Conservation (phyloP, 345 rosid genomes). For the Dovyalis caffra region DNA sequence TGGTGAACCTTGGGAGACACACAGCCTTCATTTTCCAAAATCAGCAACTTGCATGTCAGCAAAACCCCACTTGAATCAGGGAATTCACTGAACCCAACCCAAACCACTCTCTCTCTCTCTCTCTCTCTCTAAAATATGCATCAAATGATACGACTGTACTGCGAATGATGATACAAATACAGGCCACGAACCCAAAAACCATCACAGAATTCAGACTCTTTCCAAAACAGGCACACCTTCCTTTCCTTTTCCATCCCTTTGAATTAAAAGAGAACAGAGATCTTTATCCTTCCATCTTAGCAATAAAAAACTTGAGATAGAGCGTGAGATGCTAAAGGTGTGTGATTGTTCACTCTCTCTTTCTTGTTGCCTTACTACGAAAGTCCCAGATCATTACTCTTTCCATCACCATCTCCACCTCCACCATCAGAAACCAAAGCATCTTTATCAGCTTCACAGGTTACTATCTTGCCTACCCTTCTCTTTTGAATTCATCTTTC, state of each 20-base stretch:
- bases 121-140: too few species aligned
- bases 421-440: not conserved
- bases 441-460: not conserved
- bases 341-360: not conserved
- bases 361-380: not conserved
- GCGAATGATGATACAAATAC: not conserved
- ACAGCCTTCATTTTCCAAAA: slow-evolving; percentile 12
- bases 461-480: not conserved
- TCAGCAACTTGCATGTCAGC: slow-evolving; percentile 17
- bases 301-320: not conserved
- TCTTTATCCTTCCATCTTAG: not conserved
- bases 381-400: not conserved
- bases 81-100: slow-evolving; percentile 17
- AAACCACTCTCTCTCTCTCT: not conserved
- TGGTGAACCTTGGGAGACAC: slow-evolving; percentile 20
- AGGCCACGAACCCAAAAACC: not conserved
- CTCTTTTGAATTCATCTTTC: not conserved
- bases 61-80: slow-evolving; percentile 5
- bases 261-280: not conserved
- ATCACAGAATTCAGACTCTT: not conserved
- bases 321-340: not conserved
- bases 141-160: not conserved
- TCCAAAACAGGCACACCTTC: not conserved
- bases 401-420: not conserved
- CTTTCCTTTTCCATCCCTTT: not conserved